These are phyloP conservation scores for Phymatotrichopsis omnivora DNA, from an alignment of 2,329 filamentous ascomycete genomes.

Conservation along the genomic window DNA sequence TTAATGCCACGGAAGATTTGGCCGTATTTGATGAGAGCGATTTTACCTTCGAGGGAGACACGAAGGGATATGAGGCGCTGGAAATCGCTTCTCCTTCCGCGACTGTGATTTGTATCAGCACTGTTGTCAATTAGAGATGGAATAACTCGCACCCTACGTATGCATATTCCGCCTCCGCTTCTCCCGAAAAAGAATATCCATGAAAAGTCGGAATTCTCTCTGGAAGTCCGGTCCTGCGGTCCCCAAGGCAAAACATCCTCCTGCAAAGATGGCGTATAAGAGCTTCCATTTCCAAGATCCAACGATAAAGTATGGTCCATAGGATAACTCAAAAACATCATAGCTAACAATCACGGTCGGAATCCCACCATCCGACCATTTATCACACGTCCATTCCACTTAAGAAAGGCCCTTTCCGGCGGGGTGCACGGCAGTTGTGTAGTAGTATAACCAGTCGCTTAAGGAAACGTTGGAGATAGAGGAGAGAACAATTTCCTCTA, in stretches of 20 bases:
- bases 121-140: too few species aligned
- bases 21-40: slow-evolving; percentile 79
- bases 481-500: slow-evolving; percentile 13
- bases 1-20: slow-evolving; percentile 81
- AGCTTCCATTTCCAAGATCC: slow-evolving; percentile 42
- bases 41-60: slow-evolving; percentile 80
- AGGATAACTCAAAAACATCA: slow-evolving; percentile 72
- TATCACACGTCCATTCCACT: slow-evolving; percentile 64
- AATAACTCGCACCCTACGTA: slow-evolving; percentile 19
- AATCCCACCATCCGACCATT: slow-evolving; percentile 63
- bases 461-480: slow-evolving; percentile 37
- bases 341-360: slow-evolving; percentile 53
- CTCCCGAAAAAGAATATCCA: slow-evolving; percentile 69
- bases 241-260: slow-evolving; percentile 75
- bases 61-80: slow-evolving; percentile 36
- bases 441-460: slow-evolving; percentile 66
- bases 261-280: slow-evolving; percentile 66
- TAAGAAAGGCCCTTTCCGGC: slow-evolving; percentile 69
- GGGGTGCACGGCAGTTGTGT: slow-evolving; percentile 64
- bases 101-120: not conserved
- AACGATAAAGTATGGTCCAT: slow-evolving; percentile 59
- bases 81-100: slow-evolving; percentile 16
- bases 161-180: slow-evolving; percentile 19
- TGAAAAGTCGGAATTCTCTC: slow-evolving; percentile 83
- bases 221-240: slow-evolving; percentile 61